Evolutionary conservation across 2,329 filamentous ascomycete species (phyloP).

Genomic region (Alternaria postmessia): DNA sequence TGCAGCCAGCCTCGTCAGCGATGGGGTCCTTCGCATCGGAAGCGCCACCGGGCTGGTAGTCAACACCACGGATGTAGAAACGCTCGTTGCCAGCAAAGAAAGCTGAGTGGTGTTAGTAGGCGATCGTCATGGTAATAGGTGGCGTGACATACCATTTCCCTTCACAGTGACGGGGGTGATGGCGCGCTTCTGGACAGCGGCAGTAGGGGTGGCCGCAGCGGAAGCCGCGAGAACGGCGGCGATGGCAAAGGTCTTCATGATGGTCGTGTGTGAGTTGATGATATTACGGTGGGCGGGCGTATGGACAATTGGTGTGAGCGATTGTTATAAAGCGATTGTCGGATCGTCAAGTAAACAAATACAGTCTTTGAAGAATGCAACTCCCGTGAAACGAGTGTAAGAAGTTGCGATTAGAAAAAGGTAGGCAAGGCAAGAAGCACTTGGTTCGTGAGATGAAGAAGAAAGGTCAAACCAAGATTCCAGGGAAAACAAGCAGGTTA

Average conservation of each 20-base stretch:
- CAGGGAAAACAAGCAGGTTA: constrained; percentile 7
- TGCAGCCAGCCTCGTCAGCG: constrained; percentile 73
- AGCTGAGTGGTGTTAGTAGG: constrained; percentile 48
- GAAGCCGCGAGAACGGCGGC: constrained; percentile 58
- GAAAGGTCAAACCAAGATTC: neutral
- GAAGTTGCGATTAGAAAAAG: constrained; percentile 17
- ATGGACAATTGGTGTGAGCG: constrained; percentile 5
- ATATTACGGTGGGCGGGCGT: constrained; percentile 14
- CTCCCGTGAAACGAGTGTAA: constrained; percentile 23
- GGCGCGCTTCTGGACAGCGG: constrained; percentile 48
- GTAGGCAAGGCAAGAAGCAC: constrained; percentile 7
- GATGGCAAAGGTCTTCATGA: constrained; percentile 63
- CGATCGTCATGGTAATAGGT: neutral
- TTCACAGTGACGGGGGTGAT: constrained; percentile 67
- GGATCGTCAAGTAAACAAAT: constrained; percentile 8
- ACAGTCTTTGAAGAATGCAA: constrained; percentile 7
- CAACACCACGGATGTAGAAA: constrained; percentile 69
- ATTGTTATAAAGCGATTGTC: neutral
- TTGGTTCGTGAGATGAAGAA: neutral
- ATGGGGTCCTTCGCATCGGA: constrained; percentile 76
- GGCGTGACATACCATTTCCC: constrained; percentile 62
- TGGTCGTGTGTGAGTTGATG: constrained; percentile 20
- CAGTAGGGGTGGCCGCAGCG: constrained; percentile 54
- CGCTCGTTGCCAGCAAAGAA: constrained; percentile 70
- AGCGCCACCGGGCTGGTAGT: constrained; percentile 72